Conservation (phyloP, 208 protist genomes). For the Crithidia acanthocephali region DNA sequence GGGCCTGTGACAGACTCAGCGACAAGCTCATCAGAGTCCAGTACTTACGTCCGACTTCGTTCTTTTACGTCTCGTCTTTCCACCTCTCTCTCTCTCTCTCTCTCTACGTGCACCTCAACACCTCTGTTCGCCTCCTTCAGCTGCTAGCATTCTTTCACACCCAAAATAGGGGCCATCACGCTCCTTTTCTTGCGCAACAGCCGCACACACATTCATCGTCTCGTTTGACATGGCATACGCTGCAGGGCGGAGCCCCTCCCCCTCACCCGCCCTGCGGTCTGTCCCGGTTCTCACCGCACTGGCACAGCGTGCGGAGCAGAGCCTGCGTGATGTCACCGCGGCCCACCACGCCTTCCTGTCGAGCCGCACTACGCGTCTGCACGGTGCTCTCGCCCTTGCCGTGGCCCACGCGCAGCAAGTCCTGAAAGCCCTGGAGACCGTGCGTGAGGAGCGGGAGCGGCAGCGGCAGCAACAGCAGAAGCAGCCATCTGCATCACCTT, state of each 20-base stretch:
- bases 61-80: too few species aligned
- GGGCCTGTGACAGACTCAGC: too few species aligned
- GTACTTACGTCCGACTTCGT: too few species aligned
- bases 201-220: too few species aligned
- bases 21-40: too few species aligned
- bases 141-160: too few species aligned
- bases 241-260: neutral
- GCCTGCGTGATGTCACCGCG: constrained; percentile 25
- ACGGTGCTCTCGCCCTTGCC: constrained; percentile 57
- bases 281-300: constrained; percentile 18
- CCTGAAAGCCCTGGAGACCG: constrained; percentile 35
- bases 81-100: too few species aligned
- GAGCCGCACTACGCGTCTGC: constrained; percentile 30
- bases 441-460: constrained; percentile 36
- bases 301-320: constrained; percentile 16
- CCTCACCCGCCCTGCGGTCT: neutral
- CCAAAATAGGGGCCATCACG: too few species aligned
- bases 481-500: neutral
- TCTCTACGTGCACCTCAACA: too few species aligned
- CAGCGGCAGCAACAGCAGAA: constrained; percentile 20
- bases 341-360: constrained; percentile 40
- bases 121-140: too few species aligned
- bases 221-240: neutral
- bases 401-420: constrained; percentile 54
- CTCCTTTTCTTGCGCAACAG: too few species aligned